Conservation (phyloP, 1,284 basidiomycete species). For the Pseudozyma sp. region DNA sequence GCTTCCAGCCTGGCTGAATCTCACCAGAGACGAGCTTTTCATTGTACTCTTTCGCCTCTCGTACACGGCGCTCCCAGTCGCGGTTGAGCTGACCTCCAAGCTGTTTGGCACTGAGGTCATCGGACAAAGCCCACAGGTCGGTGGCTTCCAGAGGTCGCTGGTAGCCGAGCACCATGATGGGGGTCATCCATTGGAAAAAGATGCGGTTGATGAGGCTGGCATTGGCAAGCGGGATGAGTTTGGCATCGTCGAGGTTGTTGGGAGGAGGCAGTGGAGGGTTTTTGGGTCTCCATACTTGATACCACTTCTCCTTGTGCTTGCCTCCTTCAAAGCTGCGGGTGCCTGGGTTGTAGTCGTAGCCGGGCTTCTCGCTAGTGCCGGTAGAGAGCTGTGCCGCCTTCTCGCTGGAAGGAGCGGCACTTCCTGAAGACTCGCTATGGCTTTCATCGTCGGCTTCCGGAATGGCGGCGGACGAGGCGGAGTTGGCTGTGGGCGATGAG, state of each 20-base stretch:
- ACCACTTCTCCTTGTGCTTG: conserved; percentile 63
- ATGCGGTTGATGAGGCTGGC: conserved; percentile 74
- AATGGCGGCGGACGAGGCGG: conserved; percentile 1
- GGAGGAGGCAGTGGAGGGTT: conserved; percentile 63
- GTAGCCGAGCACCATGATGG: conserved; percentile 77
- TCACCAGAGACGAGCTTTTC: conserved; percentile 76
- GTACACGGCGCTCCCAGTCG: conserved; percentile 77
- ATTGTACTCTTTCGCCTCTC: conserved; percentile 79
- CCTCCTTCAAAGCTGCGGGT: conserved; percentile 51
- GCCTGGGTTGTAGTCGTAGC: conserved; percentile 58
- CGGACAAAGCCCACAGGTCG: conserved; percentile 85
- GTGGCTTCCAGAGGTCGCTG: conserved; percentile 81
- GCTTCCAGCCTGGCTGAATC: conserved; percentile 74
- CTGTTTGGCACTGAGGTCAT: conserved; percentile 71
- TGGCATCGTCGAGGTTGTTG: conserved; percentile 74
- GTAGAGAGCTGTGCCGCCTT: conserved; percentile 18
- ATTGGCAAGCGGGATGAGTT: conserved; percentile 72
- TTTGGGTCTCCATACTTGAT: conserved; percentile 65
- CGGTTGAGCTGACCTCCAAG: conserved; percentile 76
- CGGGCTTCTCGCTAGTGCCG: conserved; percentile 28
- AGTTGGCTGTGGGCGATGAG: background rate
- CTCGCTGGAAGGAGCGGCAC: conserved; percentile 32
- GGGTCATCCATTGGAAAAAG: conserved; percentile 80
- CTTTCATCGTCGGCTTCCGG: conserved; percentile 32
- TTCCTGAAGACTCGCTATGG: conserved; percentile 35